Evolutionary conservation across 768 basidiomycete species (phyloP).

Genomic region (Boletus eberwhitei): DNA sequence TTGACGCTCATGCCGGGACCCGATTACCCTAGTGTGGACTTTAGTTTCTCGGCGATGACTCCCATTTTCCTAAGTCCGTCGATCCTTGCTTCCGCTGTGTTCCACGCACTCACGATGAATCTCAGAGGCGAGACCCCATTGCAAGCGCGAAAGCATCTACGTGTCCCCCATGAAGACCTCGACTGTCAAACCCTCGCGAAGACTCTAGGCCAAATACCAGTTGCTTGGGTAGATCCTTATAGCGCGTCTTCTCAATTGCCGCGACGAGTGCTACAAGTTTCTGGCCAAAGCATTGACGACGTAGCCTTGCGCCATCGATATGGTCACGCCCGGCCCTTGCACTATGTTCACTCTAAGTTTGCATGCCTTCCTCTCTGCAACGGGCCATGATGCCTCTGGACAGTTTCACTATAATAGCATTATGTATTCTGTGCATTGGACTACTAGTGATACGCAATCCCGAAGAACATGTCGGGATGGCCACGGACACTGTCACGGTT

Average conservation of each 20-base stretch:
- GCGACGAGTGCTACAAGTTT: neutral
- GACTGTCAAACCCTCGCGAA: constrained; percentile 15
- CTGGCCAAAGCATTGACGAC: neutral
- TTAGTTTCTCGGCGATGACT: neutral
- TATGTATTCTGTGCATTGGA: neutral
- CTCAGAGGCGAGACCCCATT: constrained; percentile 1
- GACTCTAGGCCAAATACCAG: constrained; percentile 10
- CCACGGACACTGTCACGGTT: neutral
- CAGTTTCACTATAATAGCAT: neutral
- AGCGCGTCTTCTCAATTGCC: neutral
- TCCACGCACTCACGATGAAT: neutral
- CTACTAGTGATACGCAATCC: neutral
- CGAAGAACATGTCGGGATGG: neutral
- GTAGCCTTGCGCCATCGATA: neutral
- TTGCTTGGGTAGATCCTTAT: neutral
- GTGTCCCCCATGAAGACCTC: neutral
- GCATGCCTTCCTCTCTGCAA: neutral
- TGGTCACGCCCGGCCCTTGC: neutral
- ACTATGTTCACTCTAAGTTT: neutral
- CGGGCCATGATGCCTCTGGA: neutral
- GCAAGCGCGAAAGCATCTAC: constrained; percentile 8
- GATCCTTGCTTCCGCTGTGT: neutral
- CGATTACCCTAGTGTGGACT: constrained; percentile 1
- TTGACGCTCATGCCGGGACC: neutral
- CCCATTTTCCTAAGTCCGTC: constrained; percentile 6